Evolutionary conservation across 2,329 filamentous ascomycete genomes (phyloP).

Genomic region (Phaeoacremonium minimum): DNA sequence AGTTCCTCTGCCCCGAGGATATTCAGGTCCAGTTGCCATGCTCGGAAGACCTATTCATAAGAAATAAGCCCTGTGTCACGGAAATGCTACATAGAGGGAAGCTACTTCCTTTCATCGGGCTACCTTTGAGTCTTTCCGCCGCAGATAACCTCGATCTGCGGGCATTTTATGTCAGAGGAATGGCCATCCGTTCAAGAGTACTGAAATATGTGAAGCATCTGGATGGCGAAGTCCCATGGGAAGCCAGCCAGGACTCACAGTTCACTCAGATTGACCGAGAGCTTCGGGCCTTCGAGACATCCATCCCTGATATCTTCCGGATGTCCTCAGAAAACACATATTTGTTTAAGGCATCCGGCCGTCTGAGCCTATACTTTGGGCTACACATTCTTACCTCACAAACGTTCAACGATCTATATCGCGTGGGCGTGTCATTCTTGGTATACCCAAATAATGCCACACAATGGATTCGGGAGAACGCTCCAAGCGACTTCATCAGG

Average conservation of each 20-base stretch:
- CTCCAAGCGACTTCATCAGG: conserved; percentile 1
- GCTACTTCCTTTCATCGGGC: neutral
- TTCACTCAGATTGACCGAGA: conserved; percentile 3
- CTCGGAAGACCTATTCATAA: conserved; percentile 4
- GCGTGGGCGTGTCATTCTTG: conserved; percentile 3
- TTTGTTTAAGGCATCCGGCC: conserved; percentile 3
- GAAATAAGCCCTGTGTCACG: conserved; percentile 2
- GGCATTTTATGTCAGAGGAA: conserved; percentile 1
- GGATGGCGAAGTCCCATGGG: conserved; percentile 5
- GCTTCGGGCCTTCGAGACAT: conserved; percentile 2
- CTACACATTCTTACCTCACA: conserved; percentile 6
- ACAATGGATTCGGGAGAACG: conserved; percentile 2
- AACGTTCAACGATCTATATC: conserved; percentile 6
- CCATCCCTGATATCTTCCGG: conserved; percentile 1
- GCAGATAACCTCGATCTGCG: neutral
- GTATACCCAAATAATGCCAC: conserved; percentile 5
- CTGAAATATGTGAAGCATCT: conserved; percentile 6
- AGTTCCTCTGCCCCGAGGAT: conserved; percentile 4
- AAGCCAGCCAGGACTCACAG: conserved; percentile 1
- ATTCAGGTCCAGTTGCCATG: conserved; percentile 4
- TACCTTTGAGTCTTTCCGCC: neutral
- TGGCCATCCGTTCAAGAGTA: conserved; percentile 4
- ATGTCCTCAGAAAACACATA: conserved; percentile 4
- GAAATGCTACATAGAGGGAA: conserved; percentile 1
- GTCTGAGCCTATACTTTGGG: conserved; percentile 5